These are phyloP conservation scores for Aureoboletus auriporus DNA, from an alignment of 768 basidiomycete genomes.

Conservation along the genomic window DNA sequence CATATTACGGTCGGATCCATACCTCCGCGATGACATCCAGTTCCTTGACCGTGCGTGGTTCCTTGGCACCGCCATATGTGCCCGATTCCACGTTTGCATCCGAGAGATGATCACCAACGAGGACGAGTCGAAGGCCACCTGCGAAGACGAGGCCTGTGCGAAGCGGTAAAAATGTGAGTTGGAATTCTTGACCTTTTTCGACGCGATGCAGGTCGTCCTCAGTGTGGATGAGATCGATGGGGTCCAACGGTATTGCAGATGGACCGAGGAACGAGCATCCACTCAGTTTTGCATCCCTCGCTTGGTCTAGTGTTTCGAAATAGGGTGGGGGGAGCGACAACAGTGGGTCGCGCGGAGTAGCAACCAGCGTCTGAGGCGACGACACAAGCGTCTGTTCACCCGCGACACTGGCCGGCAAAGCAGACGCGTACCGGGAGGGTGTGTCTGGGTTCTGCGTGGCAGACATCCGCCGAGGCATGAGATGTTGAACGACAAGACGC, in stretches of 20 bases:
- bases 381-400: slow-evolving; percentile 9
- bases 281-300: slow-evolving; percentile 25
- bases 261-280: slow-evolving; percentile 47
- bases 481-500: slow-evolving; percentile 64
- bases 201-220: slow-evolving; percentile 22
- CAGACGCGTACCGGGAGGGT: slow-evolving; percentile 4
- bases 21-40: slow-evolving; percentile 70
- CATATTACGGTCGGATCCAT: slow-evolving; percentile 47
- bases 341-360: slow-evolving; percentile 4
- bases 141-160: slow-evolving; percentile 56
- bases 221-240: slow-evolving; percentile 33
- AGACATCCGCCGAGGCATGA: slow-evolving; percentile 39
- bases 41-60: slow-evolving; percentile 57
- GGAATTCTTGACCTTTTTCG: slow-evolving; percentile 52
- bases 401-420: not conserved
- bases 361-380: slow-evolving; percentile 14
- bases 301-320: slow-evolving; percentile 39
- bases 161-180: slow-evolving; percentile 57
- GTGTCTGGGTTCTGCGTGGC: slow-evolving; percentile 12
- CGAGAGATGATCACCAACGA: slow-evolving; percentile 52
- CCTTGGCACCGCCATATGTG: slow-evolving; percentile 24
- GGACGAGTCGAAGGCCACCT: slow-evolving; percentile 69
- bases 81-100: slow-evolving; percentile 31
- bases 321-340: slow-evolving; percentile 43
- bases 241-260: slow-evolving; percentile 46